Evolutionary conservation across 805 yeast species (phyloP), one percentile per base, ranked within the genome.

Genomic region (Barnettozyma siamensis): DNA sequence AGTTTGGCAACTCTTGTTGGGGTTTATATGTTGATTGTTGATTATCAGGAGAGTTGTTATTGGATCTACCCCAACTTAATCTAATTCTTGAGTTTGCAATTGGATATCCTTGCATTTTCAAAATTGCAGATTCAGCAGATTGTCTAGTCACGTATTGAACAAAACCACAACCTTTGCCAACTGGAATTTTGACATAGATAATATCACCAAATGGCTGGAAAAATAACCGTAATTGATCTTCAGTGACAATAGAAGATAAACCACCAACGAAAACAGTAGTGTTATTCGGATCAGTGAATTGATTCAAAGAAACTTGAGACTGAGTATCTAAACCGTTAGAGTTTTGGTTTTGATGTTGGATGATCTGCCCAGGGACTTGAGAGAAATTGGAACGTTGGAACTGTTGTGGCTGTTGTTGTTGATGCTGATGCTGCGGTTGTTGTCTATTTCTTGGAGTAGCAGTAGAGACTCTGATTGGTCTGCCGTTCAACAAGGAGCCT

Each of bases 101-200:
- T 29, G 88, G 87, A 58, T 79, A 86, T 9, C 95, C 95, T 63
- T 88, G 95, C 94, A 88, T 83, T 48, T 81, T 83, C 28, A 76
- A 70, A 47, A 88, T 84, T 10, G 96, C 95, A 41, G 72, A 72
- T 62, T 89, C 96, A 2, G 96, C 96, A 50, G 86, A 79, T 33
- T 78, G 77, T 43, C 95, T 70, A 40, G 81, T 76, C 31, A 78
- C 75, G 59, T 75, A 88, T 61, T 86, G 94, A 40, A 88, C 88
- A 64, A 89, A 88, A 1, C 95, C 96, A 64, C 95, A 87, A 46
- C 84, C 85, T 49, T 65, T 68, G 26, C 65, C 91, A 6, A 79
- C 75, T 5, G 94, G 94, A 39, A 84, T 80, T 57, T 83, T 83
- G 36, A 83, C 85, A 54, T 83, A 86, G 19, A 80, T 80, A 46